Evolutionary conservation across 2,329 filamentous ascomycete genomes (phyloP), one percentile per base, ranked within the genome.

Genomic region (Thielaviopsis ethacetica): DNA sequence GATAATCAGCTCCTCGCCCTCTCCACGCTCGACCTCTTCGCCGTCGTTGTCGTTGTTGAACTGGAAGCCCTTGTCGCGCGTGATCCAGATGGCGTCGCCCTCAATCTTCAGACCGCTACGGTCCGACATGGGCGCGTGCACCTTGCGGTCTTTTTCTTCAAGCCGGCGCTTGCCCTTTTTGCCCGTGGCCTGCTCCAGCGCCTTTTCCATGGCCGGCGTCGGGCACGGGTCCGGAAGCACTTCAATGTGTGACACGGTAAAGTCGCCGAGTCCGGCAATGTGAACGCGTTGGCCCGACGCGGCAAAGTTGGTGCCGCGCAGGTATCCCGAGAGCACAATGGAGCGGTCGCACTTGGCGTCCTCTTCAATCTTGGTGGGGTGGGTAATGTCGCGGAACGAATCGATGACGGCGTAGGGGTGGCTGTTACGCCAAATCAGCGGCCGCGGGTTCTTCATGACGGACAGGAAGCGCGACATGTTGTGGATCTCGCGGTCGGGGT

Each of bases 51-150:
- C 79, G 63, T 77, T 78, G 68, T 84, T 77, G 64, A 98, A 96
- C 3, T 81, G 94, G 65, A 85, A 85, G 0, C 82, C 82, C 65
- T 83, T 84, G 56, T 85, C 81, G 59, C 80, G 74, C 10, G 82
- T 84, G 62, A 85, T 96, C 74, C 95, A 98, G 44, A 98, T 91
- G 7, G 91, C 91, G 71, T 98, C 93, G 62, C 95, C 95, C 65
- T 98, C 93, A 56, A 98, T 91, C 68, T 97, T 84, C 13, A 98
- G 81, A 66, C 93, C 93, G 64, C 91, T 94, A 38, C 95, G 90
- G 71, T 98, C 93, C 26, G 91, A 95, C 91, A 98, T 97, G 38
- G 93, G 94, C 2, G 93, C 94, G 71, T 96, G 94, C 5, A 98
- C 75, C 65, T 94, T 82, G 73, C 96, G 96, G 68, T 98, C 91